Base-by-base conservation (phyloP, 2,329 filamentous ascomycete genomes). In the Pseudopyrenochaeta lycopersici region DNA sequence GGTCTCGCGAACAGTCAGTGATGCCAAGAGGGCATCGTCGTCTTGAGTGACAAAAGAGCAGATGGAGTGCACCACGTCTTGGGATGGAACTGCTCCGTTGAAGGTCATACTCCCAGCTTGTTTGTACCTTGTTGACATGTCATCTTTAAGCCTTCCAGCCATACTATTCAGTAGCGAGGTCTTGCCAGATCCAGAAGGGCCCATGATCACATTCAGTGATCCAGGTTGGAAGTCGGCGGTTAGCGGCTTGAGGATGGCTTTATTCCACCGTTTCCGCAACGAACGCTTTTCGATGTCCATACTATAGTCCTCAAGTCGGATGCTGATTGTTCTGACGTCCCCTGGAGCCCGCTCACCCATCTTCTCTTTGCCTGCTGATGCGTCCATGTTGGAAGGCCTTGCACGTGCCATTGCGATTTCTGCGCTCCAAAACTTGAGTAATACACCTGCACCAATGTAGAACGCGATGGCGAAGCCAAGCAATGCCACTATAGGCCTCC, bases 31-130 rank as follows among this genome's bases (percentile, higher is more conserved):
- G 1, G 88, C 90, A 63, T 92, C 89, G 51, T 92, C 90, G 54
- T 92, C 89, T 60, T 92, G 90, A 18, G 88, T 90, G 6, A 92
- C 90, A 56, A 91, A 92, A 0, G 89, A 91, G 36, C 88, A 89
- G 0, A 91, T 83, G 0, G 89, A 90, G 27, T 88, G 82, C 30
- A 92, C 82, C 3, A 92, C 89, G 0, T 85, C 83, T 45, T 86
- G 82, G 0, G 88, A 89, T 0, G 90, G 90, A 1, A 83, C 76
- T 1, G 88, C 84, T 0, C 85, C 86, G 62, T 93, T 92, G 70
- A 92, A 91, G 0, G 83, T 82, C 71, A 93, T 83, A 40, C 80
- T 82, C 0, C 90, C 90, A 4, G 79, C 80, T 2, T 84, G 78
- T 4, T 77, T 79, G 64, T 92, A 92, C 49, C 81, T 82, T 0